Percentiles rank a stretch among this genome's conserved stretches.
Conservation (phyloP, 129 eudicot genomes). For the Arctium lappa region DNA sequence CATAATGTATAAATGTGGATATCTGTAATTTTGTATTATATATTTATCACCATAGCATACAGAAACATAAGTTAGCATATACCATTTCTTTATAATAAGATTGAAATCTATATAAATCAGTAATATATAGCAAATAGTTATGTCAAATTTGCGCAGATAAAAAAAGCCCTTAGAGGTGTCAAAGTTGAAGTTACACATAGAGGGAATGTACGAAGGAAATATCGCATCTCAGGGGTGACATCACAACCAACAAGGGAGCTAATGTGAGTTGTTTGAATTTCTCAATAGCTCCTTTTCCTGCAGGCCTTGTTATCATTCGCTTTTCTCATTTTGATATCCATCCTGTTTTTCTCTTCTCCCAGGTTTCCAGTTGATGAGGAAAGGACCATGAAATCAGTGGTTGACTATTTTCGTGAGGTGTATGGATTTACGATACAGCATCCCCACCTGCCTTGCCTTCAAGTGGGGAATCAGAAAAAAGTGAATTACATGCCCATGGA, state of each 20-base stretch:
- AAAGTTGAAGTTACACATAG: constrained; percentile 89
- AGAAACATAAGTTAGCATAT: background rate
- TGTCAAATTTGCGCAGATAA: constrained; percentile 43
- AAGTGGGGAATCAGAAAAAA: constrained; percentile 71
- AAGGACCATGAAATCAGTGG: constrained; percentile 65
- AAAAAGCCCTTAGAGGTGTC: constrained; percentile 77
- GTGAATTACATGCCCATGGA: constrained; percentile 92
- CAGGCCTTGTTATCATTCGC: background rate
- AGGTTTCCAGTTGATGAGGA: constrained; percentile 83
- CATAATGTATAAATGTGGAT: no score
- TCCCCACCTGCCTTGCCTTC: constrained; percentile 79
- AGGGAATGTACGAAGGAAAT: constrained; percentile 65
- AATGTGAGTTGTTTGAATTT: constrained; percentile 36
- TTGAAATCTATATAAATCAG: background rate
- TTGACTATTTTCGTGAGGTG: constrained; percentile 71
- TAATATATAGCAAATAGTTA: background rate
- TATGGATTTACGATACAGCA: constrained; percentile 70
- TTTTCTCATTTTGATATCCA: background rate
- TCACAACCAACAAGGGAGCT: constrained; percentile 75
- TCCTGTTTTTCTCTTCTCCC: background rate
- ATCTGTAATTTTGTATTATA: no score
- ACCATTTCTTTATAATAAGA: background rate
- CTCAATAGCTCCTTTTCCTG: background rate
- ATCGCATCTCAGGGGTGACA: constrained; percentile 76
- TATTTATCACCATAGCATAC: background rate